phyloP scores from a whole-genome alignment of 2,329 filamentous ascomycete genomes.

The Diaporthe destruens region DNA sequence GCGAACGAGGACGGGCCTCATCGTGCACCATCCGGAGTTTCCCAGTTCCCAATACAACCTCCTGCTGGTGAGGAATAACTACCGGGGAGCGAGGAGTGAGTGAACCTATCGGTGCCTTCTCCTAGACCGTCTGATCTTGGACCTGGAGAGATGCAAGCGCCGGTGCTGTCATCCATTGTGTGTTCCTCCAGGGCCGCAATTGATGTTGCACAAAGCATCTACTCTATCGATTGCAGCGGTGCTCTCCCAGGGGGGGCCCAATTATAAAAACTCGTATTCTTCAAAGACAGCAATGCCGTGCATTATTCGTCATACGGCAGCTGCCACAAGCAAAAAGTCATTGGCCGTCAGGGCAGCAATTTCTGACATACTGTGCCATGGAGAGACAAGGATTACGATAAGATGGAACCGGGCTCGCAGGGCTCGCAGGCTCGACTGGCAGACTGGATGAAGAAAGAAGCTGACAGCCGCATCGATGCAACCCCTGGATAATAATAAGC shows the following conservation, averaged over 20 bases:
- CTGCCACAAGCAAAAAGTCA: constrained; percentile 33
- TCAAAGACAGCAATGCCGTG: constrained; percentile 38
- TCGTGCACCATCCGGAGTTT: constrained; percentile 14
- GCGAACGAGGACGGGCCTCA: constrained; percentile 34
- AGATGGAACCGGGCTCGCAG: constrained; percentile 26
- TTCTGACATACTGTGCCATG: constrained; percentile 30
- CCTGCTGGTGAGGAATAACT: not conserved
- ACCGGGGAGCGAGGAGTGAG: not conserved
- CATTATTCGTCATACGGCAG: constrained; percentile 38
- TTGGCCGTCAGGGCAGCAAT: constrained; percentile 21
- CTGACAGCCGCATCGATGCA: constrained; percentile 33
- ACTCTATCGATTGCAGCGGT: constrained; percentile 33
- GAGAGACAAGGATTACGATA: constrained; percentile 38
- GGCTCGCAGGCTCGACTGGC: not conserved
- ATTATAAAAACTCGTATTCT: constrained; percentile 42
- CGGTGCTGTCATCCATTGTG: not conserved
- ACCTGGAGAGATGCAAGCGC: not conserved
- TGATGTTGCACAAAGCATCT: constrained; percentile 34
- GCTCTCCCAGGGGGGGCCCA: constrained; percentile 39
- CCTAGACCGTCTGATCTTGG: not conserved
- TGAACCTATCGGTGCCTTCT: not conserved
- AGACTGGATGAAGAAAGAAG: constrained; percentile 26
- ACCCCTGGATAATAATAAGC: constrained; percentile 17
- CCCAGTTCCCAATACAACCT: not conserved
- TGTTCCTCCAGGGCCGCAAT: constrained; percentile 18